Evolutionary conservation across 2,329 filamentous ascomycete species (phyloP).

Genomic region (Fusarium protoensiforme): DNA sequence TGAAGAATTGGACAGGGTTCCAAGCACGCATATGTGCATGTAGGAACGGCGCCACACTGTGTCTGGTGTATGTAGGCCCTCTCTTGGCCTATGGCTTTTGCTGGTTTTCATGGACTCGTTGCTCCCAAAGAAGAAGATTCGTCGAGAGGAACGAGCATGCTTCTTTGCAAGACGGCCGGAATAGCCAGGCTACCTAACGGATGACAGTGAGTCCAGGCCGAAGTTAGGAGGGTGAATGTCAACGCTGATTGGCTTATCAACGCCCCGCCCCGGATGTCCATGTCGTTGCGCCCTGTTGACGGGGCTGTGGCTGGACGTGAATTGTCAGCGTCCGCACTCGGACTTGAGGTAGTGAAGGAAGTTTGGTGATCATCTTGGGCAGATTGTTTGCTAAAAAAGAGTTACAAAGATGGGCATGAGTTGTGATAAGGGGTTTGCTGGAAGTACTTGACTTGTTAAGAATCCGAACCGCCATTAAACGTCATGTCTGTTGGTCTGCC

Average conservation of each 20-base stretch:
- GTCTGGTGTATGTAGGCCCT: not conserved
- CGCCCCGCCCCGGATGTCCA: not conserved
- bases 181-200: not conserved
- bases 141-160: not conserved
- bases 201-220: not conserved
- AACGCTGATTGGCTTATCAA: not conserved
- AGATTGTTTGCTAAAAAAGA: not conserved
- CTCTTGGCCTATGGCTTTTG: not conserved
- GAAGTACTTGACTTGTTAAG: not conserved
- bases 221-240: not conserved
- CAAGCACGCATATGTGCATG: not conserved
- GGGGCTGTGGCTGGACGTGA: not conserved
- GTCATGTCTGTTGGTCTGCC: not conserved
- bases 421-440: not conserved
- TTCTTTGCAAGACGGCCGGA: not conserved
- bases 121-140: not conserved
- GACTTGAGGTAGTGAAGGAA: not conserved
- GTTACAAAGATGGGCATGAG: not conserved
- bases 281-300: conserved; percentile 13
- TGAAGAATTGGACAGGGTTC: not conserved
- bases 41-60: not conserved
- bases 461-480: not conserved
- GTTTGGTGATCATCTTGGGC: not conserved
- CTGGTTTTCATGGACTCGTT: not conserved
- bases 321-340: not conserved